Evolutionary conservation across 129 eudicot species (phyloP), one percentile per base, ranked within the genome.

Genomic region (Tagetes erecta): DNA sequence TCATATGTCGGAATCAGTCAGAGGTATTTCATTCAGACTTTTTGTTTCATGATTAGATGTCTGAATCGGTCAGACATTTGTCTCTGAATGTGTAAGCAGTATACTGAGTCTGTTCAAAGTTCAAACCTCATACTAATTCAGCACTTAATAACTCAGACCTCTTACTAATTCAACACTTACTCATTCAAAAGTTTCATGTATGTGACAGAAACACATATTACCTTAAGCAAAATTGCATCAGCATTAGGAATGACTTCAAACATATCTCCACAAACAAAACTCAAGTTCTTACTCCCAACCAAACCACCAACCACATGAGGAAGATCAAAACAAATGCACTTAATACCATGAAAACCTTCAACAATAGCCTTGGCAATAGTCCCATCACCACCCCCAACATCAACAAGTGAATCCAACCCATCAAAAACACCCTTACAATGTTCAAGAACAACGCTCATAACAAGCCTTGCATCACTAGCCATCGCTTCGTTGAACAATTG

Each of bases 361-460:
- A 63, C 80, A 58, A 82, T 72, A 20, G 62, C 41, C 33, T 58
- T 37, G 10, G 80, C 78, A 73, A 79, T 27, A 0, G 75, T 60
- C 11, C 86, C 83, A 6, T 31, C 70, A 41, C 83, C 86, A 69
- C 86, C 84, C 5, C 78, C 84, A 20, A 79, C 87, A 50, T 83
- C 87, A 3, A 83, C 87, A 45, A 83, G 5, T 6, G 83, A 78
- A 42, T 64, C 40, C 8, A 83, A 10, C 45, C 75, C 65, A 49
- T 72, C 4, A 47, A 78, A 70, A 50, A 33, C 66, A 71, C 11
- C 46, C 11, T 1, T 2, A 49, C 8, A 62, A 6, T 79, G 62
- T 42, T 60, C 60, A 33, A 78, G 45, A 39, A 83, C 12, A n/a
- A 73, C n/a, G 35, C 39, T 59, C 3, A 64, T 40, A n/a, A 71